These are phyloP conservation scores for Wickerhamomyces alni DNA, from an alignment of 805 yeast genomes.

Conservation along the genomic window DNA sequence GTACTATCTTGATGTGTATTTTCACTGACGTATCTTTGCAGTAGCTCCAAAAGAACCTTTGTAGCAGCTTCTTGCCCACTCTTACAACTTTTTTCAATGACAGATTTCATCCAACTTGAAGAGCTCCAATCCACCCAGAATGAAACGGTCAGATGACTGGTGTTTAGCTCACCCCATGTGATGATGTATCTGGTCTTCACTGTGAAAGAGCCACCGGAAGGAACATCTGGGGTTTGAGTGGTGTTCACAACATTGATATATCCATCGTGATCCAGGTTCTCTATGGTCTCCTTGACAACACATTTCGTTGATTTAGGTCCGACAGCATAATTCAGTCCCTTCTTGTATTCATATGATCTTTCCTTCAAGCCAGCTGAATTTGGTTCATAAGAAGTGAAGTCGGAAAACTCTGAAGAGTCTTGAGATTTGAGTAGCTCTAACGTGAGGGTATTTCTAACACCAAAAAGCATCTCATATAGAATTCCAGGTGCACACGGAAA, in stretches of 20 bases:
- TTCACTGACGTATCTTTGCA: slow-evolving; percentile 22
- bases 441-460: slow-evolving; percentile 43
- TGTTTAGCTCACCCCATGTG: slow-evolving; percentile 66
- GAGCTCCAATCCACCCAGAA: slow-evolving; percentile 86
- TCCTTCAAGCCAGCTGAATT: slow-evolving; percentile 36
- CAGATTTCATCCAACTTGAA: slow-evolving; percentile 83
- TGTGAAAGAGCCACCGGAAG: slow-evolving; percentile 79
- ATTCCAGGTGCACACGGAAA: slow-evolving; percentile 74
- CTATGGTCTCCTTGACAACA: slow-evolving; percentile 52
- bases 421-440: slow-evolving; percentile 34
- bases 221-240: slow-evolving; percentile 88
- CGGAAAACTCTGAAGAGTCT: slow-evolving; percentile 30
- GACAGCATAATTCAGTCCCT: slow-evolving; percentile 71
- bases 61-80: slow-evolving; percentile 73
- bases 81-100: slow-evolving; percentile 79
- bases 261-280: slow-evolving; percentile 45
- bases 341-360: slow-evolving; percentile 60
- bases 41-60: slow-evolving; percentile 32
- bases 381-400: slow-evolving; percentile 26
- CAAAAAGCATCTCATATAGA: slow-evolving; percentile 65
- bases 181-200: slow-evolving; percentile 68
- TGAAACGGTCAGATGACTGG: slow-evolving; percentile 57
- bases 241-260: slow-evolving; percentile 56
- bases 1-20: slow-evolving; percentile 12
- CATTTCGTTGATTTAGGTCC: slow-evolving; percentile 93